phyloP scores from a whole-genome alignment of 164 flowering plant genomes.

The Sedum album region DNA sequence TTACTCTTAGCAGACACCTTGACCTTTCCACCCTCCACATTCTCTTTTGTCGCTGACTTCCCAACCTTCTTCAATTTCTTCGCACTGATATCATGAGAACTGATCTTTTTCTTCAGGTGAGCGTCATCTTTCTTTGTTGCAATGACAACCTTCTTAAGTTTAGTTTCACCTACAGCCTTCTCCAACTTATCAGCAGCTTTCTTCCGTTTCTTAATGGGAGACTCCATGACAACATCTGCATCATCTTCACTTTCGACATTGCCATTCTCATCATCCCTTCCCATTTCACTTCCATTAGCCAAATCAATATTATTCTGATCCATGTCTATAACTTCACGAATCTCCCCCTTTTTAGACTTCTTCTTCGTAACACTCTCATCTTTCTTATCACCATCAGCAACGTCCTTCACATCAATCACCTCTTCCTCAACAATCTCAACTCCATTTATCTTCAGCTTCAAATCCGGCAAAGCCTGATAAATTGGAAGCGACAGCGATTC shows the following conservation, averaged over 20 bases:
- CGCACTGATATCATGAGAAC: conserved; percentile 5
- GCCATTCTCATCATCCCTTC: conserved; percentile 8
- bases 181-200: conserved; percentile 11
- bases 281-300: conserved; percentile 17
- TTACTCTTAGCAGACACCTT: not conserved
- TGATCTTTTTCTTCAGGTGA: not conserved
- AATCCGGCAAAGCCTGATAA: conserved; percentile 62
- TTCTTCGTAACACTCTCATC: conserved; percentile 22
- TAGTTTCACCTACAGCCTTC: conserved; percentile 9
- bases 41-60: conserved; percentile 16
- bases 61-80: conserved; percentile 14
- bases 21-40: conserved; percentile 6
- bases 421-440: conserved; percentile 18
- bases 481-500: conserved; percentile 75
- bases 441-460: conserved; percentile 55
- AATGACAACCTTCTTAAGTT: not conserved
- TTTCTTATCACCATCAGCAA: conserved; percentile 11
- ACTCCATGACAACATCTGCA: conserved; percentile 10
- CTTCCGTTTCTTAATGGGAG: conserved; percentile 20
- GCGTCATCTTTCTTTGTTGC: not conserved
- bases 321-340: conserved; percentile 48
- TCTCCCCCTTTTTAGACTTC: conserved; percentile 38
- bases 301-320: conserved; percentile 19
- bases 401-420: conserved; percentile 9
- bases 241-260: conserved; percentile 14